phyloP scores from a whole-genome alignment of 2,329 filamentous ascomycete genomes.

The Akanthomyces dipterigenus region DNA sequence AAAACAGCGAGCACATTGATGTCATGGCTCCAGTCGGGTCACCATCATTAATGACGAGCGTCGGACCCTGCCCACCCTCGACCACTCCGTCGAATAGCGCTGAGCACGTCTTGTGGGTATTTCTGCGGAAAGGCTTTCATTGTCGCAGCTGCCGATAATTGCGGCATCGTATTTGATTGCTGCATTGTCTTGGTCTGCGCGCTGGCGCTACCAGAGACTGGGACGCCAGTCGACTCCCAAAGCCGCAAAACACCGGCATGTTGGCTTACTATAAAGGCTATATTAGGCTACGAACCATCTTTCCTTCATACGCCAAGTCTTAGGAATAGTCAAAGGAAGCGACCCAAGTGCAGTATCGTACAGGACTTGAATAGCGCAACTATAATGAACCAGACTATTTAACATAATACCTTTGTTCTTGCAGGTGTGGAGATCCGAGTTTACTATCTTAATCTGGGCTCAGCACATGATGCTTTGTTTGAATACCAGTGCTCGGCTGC shows the following conservation, averaged over 20 bases:
- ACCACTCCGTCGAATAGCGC: constrained; percentile 16
- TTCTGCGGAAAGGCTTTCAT: constrained; percentile 19
- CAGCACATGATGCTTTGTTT: too few relatives aligned
- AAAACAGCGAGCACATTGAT: constrained; percentile 49
- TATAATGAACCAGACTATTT: too few relatives aligned
- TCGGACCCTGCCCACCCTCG: constrained; percentile 19
- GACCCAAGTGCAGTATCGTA: too few relatives aligned
- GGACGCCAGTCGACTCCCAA: constrained; percentile 27
- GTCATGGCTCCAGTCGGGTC: constrained; percentile 51
- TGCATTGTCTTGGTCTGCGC: neutral
- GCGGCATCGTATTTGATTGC: neutral
- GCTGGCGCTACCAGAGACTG: constrained; percentile 16
- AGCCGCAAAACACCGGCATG: constrained; percentile 29
- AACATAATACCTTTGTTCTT: too few relatives aligned
- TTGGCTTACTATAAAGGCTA: too few relatives aligned
- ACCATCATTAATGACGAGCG: constrained; percentile 42
- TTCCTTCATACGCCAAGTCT: too few relatives aligned
- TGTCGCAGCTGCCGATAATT: constrained; percentile 18
- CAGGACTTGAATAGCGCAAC: too few relatives aligned
- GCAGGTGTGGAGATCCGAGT: too few relatives aligned
- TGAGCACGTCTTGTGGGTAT: constrained; percentile 18
- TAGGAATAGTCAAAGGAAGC: too few relatives aligned
- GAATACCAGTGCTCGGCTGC: too few relatives aligned
- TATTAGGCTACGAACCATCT: too few relatives aligned
- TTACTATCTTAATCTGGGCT: too few relatives aligned